Base-by-base conservation (phyloP, 495 filamentous ascomycete genomes). In the Penicillium angulare region DNA sequence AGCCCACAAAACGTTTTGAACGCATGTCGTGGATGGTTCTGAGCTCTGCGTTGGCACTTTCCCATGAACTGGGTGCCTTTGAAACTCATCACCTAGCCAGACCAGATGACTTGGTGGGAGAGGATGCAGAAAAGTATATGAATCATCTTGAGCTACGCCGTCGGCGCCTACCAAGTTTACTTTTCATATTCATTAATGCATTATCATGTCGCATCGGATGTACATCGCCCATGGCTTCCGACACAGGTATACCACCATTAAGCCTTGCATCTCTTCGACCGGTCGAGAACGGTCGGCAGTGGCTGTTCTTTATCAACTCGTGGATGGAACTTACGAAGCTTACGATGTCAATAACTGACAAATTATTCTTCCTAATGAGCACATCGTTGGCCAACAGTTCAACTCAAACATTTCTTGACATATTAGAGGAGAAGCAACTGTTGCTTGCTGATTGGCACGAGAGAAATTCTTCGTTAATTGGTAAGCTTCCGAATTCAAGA, bases 1-100 rank as follows among this genome's bases (percentile, higher is more conserved):
- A 76, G 49, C 72, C 69, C 0, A 65, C 69, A 4, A 68, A 64
- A 31, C 55, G 69, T 36, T 65, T 63, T 3, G 73, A 73, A 35
- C 63, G 66, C 3, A 74, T 74, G 69, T 69, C 71, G 1, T 76
- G 71, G 71, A 73, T 73, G 66, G 34, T 63, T 29, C 55, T 75
- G 32, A 64, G 67, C 23, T 63, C 61, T 39, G 70, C 68, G 2
- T 36, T 73, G 17, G 64, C 67, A 3, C 61, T 75, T 8, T 64
- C 68, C 3, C 67, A 75, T 43, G 72, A 73, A 50, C 55, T 73
- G 2, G 67, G 66, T 1, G 48, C 67, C 5, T 73, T 75, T 53
- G 59, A 66, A 29, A 40, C 56, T 3, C 53, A 22, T 15, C 15
- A 27, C 13, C 6, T 38, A 24, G 16, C 33, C 5, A 44, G 40